phyloP scores from a whole-genome alignment of 176 grass and related monocot species.

The Alloteropsis semialata region DNA sequence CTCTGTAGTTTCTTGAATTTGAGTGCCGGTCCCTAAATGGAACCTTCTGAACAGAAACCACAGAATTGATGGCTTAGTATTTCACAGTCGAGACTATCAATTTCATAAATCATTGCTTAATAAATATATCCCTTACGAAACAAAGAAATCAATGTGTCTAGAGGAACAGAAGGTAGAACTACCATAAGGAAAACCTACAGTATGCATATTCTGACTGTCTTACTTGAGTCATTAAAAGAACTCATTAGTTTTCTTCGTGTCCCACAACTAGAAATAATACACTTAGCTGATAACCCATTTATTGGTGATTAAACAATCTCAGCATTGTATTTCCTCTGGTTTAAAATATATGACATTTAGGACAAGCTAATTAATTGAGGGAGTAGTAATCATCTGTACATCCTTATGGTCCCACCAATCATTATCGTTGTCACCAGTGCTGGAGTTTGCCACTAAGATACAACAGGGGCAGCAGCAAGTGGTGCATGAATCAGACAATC shows the following conservation, averaged over 20 bases:
- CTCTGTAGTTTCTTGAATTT: constrained; percentile 73
- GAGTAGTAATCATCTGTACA: neutral
- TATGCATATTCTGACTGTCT: neutral
- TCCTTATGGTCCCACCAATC: neutral
- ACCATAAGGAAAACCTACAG: neutral
- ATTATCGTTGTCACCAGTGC: neutral
- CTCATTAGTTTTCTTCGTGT: constrained; percentile 16
- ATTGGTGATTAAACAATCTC: neutral
- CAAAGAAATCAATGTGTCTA: neutral
- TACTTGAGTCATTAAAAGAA: constrained; percentile 13
- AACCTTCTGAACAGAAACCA: constrained; percentile 56
- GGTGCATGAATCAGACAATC: too few relatives aligned
- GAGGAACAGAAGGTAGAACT: constrained; percentile 11
- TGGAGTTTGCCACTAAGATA: neutral
- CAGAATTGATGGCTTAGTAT: constrained; percentile 36
- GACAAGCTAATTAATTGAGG: too few relatives aligned
- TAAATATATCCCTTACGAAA: neutral
- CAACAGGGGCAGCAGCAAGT: too few relatives aligned
- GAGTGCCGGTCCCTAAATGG: constrained; percentile 54
- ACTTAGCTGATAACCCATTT: constrained; percentile 8
- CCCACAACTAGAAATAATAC: neutral
- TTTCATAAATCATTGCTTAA: constrained; percentile 13
- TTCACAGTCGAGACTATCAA: constrained; percentile 22
- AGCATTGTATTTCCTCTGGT: neutral
- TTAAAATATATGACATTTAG: too few relatives aligned